Evolutionary conservation across 129 eudicot species (phyloP), one percentile per base, ranked within the genome.

Genomic region (Gnaphalium uliginosum): DNA sequence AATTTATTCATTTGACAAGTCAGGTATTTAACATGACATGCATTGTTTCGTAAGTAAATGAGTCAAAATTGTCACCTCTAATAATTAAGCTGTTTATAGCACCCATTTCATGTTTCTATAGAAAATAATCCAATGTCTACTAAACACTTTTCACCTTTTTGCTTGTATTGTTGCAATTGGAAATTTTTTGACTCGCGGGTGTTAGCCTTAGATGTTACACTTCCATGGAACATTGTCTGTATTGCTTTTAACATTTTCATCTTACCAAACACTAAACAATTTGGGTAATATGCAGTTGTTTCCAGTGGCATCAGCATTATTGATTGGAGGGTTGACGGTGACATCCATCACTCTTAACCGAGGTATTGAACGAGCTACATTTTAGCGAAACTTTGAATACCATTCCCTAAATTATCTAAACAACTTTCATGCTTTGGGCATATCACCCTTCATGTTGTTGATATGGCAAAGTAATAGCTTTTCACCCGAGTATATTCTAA

Each of bases 291-390:
- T 79, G 86, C 94, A 94, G 99, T 89, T 87, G 74, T 86, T 94
- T 24, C 99, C 99, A 0, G 96, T 91, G 60, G 99, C 99, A 75
- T 94, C 99, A 6, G 99, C 93, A 68, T 63, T 94, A 73, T 71
- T 94, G 69, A 85, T 94, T 54, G 99, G 99, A 64, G 93, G 99
- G 71, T 86, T 94, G 85, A 94, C 99, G 0, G 85, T 87, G 21
- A 91, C 99, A 56, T 86, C 97, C 53, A 82, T 94, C 39, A 85
- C 99, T 59, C 78, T 91, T 67, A 94, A 90, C 76, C 96, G 89
- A 74, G 97, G 99, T 94, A 83, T 23, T 21, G 5, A 17, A 30
- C 2, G 33, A 69, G 26, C 51, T 68, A 33, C 68, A 67, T 41
- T 8, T 68, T 41, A 25, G 56, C 5, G 18, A 39, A 61, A 73